Conservation (phyloP, 352 stramenopile genomes). For the Pythium phragmitis region DNA sequence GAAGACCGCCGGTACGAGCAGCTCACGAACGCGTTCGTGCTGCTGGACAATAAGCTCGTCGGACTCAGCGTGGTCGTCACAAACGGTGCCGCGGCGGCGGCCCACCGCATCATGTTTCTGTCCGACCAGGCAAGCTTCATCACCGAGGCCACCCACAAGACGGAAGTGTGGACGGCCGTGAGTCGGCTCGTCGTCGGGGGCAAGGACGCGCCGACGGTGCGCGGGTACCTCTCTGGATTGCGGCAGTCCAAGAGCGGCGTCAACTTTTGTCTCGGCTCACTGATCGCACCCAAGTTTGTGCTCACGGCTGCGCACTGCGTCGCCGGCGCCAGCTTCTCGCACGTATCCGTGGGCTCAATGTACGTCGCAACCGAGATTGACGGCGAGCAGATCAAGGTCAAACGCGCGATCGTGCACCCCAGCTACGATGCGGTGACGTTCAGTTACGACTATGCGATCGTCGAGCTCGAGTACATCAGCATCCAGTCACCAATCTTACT, state of each 20-base stretch:
- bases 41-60: slow-evolving; percentile 31
- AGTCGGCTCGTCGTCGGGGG: slow-evolving; percentile 26
- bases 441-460: slow-evolving; percentile 35
- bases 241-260: slow-evolving; percentile 16
- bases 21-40: slow-evolving; percentile 28
- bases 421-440: slow-evolving; percentile 25
- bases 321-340: slow-evolving; percentile 16
- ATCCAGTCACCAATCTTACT: slow-evolving; percentile 35
- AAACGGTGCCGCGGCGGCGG: not conserved
- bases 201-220: slow-evolving; percentile 15
- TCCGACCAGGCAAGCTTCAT: slow-evolving; percentile 28
- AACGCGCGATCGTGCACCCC: slow-evolving; percentile 30
- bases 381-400: slow-evolving; percentile 45
- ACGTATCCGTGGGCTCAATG: slow-evolving; percentile 34
- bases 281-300: slow-evolving; percentile 37
- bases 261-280: slow-evolving; percentile 37
- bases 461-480: slow-evolving; percentile 43
- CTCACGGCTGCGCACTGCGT: slow-evolving; percentile 43
- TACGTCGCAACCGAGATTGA: slow-evolving; percentile 28
- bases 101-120: slow-evolving; percentile 29
- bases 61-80: slow-evolving; percentile 25
- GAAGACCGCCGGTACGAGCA: slow-evolving; percentile 18
- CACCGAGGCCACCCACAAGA: slow-evolving; percentile 19
- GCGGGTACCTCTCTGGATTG: slow-evolving; percentile 33
- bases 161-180: slow-evolving; percentile 17